Evolutionary conservation across 805 yeast genomes (phyloP).

Genomic region (Babjeviella inositovora): DNA sequence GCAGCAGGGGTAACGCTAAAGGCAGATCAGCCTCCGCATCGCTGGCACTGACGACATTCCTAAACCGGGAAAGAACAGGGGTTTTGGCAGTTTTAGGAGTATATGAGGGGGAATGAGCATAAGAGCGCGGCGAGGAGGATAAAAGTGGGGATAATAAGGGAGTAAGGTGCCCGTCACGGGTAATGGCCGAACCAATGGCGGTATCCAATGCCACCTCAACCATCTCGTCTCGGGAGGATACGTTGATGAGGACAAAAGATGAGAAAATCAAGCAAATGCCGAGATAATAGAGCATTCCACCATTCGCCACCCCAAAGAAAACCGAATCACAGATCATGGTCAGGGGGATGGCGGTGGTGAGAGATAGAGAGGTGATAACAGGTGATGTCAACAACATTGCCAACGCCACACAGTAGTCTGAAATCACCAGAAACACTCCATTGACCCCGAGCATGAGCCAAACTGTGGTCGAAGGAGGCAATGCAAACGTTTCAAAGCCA

Average conservation of each 20-base stretch:
- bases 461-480: constrained; percentile 13
- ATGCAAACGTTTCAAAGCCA: constrained; percentile 15
- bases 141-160: no score
- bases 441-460: constrained; percentile 12
- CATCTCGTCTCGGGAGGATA: no score
- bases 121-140: no score
- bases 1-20: no score
- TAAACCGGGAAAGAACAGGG: no score
- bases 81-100: no score
- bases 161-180: no score
- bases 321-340: constrained; percentile 17
- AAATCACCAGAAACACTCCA: constrained; percentile 18
- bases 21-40: no score
- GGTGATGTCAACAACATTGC: constrained; percentile 27
- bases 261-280: constrained; percentile 19
- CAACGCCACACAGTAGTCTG: constrained; percentile 19
- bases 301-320: constrained; percentile 7
- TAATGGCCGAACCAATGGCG: no score
- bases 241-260: constrained; percentile 19
- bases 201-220: no score
- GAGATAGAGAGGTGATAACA: constrained; percentile 19
- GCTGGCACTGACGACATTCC: no score
- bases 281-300: constrained; percentile 10
- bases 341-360: constrained; percentile 22
- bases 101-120: no score